These are phyloP conservation scores for Alternaria triticina DNA, from an alignment of 2,329 filamentous ascomycete genomes.

Conservation along the genomic window DNA sequence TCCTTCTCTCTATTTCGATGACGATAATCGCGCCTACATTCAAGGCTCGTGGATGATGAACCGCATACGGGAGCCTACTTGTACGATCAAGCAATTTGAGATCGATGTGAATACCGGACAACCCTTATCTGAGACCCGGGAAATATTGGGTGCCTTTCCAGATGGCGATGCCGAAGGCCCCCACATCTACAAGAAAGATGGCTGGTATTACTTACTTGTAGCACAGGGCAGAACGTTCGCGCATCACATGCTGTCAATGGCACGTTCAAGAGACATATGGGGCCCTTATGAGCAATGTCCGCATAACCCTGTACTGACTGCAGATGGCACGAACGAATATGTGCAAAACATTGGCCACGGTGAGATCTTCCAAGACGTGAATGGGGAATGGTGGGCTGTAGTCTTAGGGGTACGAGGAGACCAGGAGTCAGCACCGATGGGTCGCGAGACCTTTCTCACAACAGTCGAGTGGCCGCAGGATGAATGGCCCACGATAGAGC, in stretches of 20 bases:
- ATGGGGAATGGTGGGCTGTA: slow-evolving; percentile 61
- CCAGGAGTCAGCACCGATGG: slow-evolving; percentile 12
- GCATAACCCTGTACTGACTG: slow-evolving; percentile 33
- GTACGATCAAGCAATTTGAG: slow-evolving; percentile 5
- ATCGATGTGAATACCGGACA: background rate
- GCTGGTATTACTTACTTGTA: slow-evolving; percentile 40
- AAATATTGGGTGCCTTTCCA: slow-evolving; percentile 1
- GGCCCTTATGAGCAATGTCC: slow-evolving; percentile 33
- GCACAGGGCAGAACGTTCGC: slow-evolving; percentile 34
- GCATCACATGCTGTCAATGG: slow-evolving; percentile 37
- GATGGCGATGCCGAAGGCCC: slow-evolving; percentile 30
- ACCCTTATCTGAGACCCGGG: background rate
- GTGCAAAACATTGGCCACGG: slow-evolving; percentile 63
- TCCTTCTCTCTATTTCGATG: slow-evolving; percentile 10
- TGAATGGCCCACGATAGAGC: slow-evolving; percentile 52
- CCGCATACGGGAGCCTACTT: background rate
- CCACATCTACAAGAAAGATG: slow-evolving; percentile 40
- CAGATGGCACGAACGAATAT: slow-evolving; percentile 35
- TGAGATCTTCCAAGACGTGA: slow-evolving; percentile 61
- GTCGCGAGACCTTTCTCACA: slow-evolving; percentile 15
- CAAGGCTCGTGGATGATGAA: slow-evolving; percentile 34
- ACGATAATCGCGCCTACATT: slow-evolving; percentile 58
- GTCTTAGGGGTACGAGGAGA: slow-evolving; percentile 50
- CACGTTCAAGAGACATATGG: slow-evolving; percentile 31
- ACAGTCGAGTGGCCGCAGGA: slow-evolving; percentile 16